Base-by-base conservation (phyloP, 768 basidiomycete species). In the Exidia glandulosa region DNA sequence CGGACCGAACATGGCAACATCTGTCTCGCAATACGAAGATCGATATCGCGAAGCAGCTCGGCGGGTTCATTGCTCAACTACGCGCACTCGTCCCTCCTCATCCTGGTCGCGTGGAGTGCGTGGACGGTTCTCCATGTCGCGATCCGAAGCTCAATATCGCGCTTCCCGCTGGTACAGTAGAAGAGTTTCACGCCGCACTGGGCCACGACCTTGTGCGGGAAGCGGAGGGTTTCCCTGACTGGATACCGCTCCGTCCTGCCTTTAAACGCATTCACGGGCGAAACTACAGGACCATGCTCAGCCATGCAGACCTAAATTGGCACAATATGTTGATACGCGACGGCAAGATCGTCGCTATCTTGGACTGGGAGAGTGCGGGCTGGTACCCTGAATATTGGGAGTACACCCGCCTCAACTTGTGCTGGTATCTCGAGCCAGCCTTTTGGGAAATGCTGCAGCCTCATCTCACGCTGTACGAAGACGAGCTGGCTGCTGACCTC, bases 321-420 rank as follows among this genome's bases (percentile, higher is more conserved):
- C 57, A 62, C 1, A 70, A 70, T 50, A 64, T 69, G 55, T 45
- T 69, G 13, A 57, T 68, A 1, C 29, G 57, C 57, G 64, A 64
- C n/a, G 62, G 62, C 16, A 52, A 41, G 2, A 50, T 69, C 13
- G 36, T 56, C 1, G 69, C 61, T 0, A 60, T 76, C 19, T 47
- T 77, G n/a, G 76, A 75, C 59, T 77, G 74, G 74, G 71, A 68
- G 55, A 65, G 60, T 19, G 65, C 68, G 2, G 73, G 74, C 12
- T 76, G 67, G 65, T 71, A 70, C 58, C 75, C 74, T 13, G 70
- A 64, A 36, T 73, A 70, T 45, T 74, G 72, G 73, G 71, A 74
- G 54, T 58, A 57, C 19, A 23, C 34, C 7, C 34, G 34, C 34
- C 34, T 36, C 34, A 36, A 36, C 34, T 36, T 36, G 34, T 7